Evolutionary conservation across 768 basidiomycete genomes (phyloP), one percentile per base, ranked within the genome.

Genomic region (Collybia sp.): DNA sequence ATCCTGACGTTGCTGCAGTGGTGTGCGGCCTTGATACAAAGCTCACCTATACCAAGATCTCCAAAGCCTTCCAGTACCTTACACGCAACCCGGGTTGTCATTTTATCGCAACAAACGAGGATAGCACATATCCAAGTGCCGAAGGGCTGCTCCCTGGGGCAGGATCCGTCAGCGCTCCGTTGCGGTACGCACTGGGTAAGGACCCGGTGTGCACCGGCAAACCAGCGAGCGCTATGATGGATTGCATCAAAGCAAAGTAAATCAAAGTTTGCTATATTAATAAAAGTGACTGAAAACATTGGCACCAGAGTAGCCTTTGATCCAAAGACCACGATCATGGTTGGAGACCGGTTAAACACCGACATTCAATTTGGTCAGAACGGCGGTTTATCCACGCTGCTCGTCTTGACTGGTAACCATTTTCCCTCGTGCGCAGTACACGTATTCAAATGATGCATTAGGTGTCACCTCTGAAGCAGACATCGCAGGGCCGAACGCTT

Each of bases 301-400:
- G 36, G 32, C 18, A 46, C 36, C 56, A 96, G 93, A 64, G 82
- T 94, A 54, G 62, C 88, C 40, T 93, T 91, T 61, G 88, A 98
- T 65, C 90, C 90, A 36, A 69, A 75, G 49, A 73, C 83, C 43
- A 93, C 94, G 12, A 82, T 98, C 61, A 97, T 99, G 92, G 75
- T 98, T 38, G 95, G 95, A 35, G 95, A 99, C 68, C 80, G 95
- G 49, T 75, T 99, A 53, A 87, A 90, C 62, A 98, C 96, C 5
- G 95, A 99, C 65, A 97, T 99, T 55, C 67, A 88, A 43, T 99
- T 98, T 58, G 96, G 95, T 42, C 77, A 89, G 60, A 78, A 79
- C 39, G 91, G 92, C 35, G 91, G 91, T 19, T 74, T 96, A 16
- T 64, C 85, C 13, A 97, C 95, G 0, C 71, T 97, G 46, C 82